Percentiles rank a stretch among this genome's conserved stretches.
Conservation (phyloP, 2,329 filamentous ascomycete genomes). For the Monilinia aucupariae region DNA sequence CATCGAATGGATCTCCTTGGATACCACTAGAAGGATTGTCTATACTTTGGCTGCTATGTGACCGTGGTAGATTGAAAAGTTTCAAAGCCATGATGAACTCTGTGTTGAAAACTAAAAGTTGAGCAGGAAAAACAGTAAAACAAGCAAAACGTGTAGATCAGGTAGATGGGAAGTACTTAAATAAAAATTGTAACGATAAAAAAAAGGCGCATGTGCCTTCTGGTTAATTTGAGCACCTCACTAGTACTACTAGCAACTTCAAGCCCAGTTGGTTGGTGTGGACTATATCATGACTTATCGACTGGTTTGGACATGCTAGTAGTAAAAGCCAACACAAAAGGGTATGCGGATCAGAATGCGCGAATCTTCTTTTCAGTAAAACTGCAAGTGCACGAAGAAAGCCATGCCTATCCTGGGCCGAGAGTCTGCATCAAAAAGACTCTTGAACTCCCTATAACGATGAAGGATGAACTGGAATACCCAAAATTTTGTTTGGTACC, state of each 20-base stretch:
- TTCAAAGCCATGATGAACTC: background rate
- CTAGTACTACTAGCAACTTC: background rate
- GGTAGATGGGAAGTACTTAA: background rate
- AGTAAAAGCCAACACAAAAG: background rate
- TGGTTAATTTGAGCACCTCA: background rate
- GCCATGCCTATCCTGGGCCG: background rate
- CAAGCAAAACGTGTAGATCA: background rate
- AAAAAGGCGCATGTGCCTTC: background rate
- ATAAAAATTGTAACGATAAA: background rate
- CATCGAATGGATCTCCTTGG: slow-evolving; percentile 5
- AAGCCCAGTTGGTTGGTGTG: background rate
- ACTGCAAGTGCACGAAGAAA: background rate
- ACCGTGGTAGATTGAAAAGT: background rate
- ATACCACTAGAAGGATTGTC: background rate
- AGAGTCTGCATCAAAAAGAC: too few species aligned
- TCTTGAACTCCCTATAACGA: too few species aligned
- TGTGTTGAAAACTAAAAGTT: background rate
- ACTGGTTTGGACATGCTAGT: background rate
- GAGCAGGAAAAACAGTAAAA: background rate
- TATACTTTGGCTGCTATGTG: background rate
- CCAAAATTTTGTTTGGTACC: too few species aligned
- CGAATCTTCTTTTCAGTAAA: background rate
- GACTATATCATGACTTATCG: background rate
- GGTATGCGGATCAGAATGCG: background rate
- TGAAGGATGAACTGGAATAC: too few species aligned